These are phyloP conservation scores for Delphinella strobiligena DNA, from an alignment of 2,329 filamentous ascomycete genomes.

Conservation along the genomic window DNA sequence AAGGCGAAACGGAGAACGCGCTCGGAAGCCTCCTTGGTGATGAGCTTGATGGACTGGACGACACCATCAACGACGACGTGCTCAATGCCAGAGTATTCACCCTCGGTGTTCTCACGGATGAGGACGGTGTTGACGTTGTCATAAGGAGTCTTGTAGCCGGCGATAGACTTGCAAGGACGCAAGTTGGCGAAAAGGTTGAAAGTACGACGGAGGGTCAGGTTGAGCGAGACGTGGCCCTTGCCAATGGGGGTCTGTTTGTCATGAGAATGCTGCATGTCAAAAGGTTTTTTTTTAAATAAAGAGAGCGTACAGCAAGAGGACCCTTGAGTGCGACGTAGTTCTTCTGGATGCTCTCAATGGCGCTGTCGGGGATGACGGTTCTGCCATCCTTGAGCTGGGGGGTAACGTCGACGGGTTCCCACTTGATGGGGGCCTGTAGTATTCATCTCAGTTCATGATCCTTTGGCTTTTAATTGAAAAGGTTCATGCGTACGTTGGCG, in stretches of 20 bases:
- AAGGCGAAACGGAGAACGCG: constrained; percentile 94
- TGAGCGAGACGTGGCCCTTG: constrained; percentile 98
- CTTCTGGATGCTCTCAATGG: constrained; percentile 83
- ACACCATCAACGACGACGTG: constrained; percentile 96
- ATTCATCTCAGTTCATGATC: background rate
- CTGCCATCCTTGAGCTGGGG: constrained; percentile 88
- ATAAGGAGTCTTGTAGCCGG: constrained; percentile 97
- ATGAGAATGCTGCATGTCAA: too few relatives aligned
- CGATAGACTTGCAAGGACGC: constrained; percentile 91
- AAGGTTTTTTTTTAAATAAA: too few relatives aligned
- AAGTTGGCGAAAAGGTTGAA: constrained; percentile 99
- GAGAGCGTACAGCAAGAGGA: constrained; percentile 82
- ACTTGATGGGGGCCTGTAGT: constrained; percentile 71
- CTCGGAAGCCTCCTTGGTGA: constrained; percentile 89
- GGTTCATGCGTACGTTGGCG: constrained; percentile 54
- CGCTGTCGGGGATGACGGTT: constrained; percentile 84
- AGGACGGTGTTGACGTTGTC: constrained; percentile 93
- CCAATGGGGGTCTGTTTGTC: constrained; percentile 71
- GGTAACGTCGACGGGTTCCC: constrained; percentile 95
- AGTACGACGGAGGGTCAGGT: constrained; percentile 93
- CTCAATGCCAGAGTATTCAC: constrained; percentile 98
- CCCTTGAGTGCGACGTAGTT: constrained; percentile 99
- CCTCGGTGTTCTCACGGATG: constrained; percentile 99
- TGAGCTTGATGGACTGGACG: constrained; percentile 99
- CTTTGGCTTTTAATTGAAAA: background rate